These are phyloP conservation scores for Cryphonectria naterciae DNA, from an alignment of 2,329 filamentous ascomycete genomes.

Conservation along the genomic window DNA sequence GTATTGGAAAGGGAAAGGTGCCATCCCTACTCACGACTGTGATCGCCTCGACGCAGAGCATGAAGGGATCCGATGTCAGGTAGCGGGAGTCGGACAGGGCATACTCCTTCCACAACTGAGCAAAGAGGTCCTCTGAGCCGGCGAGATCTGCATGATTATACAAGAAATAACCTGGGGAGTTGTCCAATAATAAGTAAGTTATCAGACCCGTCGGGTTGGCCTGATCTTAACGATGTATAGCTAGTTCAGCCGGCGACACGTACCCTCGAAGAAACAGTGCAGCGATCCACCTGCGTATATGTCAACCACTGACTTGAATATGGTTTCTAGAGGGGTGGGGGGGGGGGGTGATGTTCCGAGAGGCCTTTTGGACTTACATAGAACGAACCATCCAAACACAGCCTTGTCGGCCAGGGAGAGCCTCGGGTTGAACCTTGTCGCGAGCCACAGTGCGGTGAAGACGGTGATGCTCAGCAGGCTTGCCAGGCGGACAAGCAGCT, in stretches of 20 bases:
- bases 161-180: slow-evolving; percentile 70
- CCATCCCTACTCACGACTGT: slow-evolving; percentile 64
- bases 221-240: neutral
- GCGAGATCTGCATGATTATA: slow-evolving; percentile 69
- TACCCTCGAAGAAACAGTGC: slow-evolving; percentile 82
- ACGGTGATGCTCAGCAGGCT: slow-evolving; percentile 43
- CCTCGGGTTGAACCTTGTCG: slow-evolving; percentile 37
- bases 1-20: neutral
- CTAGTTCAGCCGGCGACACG: slow-evolving; percentile 19
- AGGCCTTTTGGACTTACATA: slow-evolving; percentile 48
- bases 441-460: slow-evolving; percentile 38
- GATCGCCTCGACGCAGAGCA: slow-evolving; percentile 84
- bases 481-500: slow-evolving; percentile 45
- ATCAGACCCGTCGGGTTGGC: neutral
- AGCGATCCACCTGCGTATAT: slow-evolving; percentile 61
- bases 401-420: slow-evolving; percentile 47
- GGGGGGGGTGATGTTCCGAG: too few relatives aligned
- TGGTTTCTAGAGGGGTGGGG: neutral
- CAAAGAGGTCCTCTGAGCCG: slow-evolving; percentile 71
- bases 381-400: slow-evolving; percentile 56
- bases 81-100: slow-evolving; percentile 86
- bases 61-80: slow-evolving; percentile 78
- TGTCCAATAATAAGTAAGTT: neutral
- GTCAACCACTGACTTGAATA: slow-evolving; percentile 23
- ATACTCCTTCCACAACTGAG: slow-evolving; percentile 94